A percentile compares a stretch with the other conserved stretches of the same genome.
Conservation (phyloP, 257 asterid genomes). For the Knoxia roxburghii region DNA sequence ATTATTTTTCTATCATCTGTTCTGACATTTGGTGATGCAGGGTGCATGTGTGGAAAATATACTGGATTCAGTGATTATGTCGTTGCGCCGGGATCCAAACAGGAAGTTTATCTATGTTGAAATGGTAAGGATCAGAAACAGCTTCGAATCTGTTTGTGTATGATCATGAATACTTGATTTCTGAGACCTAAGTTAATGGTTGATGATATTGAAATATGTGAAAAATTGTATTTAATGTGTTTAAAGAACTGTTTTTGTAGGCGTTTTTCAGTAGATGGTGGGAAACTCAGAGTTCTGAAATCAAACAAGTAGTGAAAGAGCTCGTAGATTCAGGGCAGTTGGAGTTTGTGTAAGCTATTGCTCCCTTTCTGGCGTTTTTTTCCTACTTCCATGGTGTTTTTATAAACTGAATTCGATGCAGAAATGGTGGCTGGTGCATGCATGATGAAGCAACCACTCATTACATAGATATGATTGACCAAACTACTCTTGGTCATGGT, state of each 20-base stretch:
- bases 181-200: neutral
- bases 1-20: neutral
- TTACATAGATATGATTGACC: conserved; percentile 91
- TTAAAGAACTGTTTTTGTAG: conserved; percentile 29
- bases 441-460: conserved; percentile 85
- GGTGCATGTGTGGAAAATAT: conserved; percentile 80
- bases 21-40: conserved; percentile 36
- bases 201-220: neutral
- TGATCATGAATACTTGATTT: neutral
- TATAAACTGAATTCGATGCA: conserved; percentile 23
- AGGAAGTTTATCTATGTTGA: conserved; percentile 82
- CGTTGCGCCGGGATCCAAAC: conserved; percentile 55
- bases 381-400: neutral
- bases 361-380: neutral
- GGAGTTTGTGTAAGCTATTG: conserved; percentile 69
- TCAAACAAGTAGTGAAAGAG: conserved; percentile 45
- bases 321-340: conserved; percentile 67
- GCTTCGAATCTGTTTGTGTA: neutral
- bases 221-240: too few species aligned
- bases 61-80: conserved; percentile 65
- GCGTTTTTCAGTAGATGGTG: conserved; percentile 88
- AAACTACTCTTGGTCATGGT: conserved; percentile 81
- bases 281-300: conserved; percentile 53
- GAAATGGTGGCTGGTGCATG: conserved; percentile 97
- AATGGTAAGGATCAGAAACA: conserved; percentile 42